Evolutionary conservation across 441 rosid genomes (phyloP).

Genomic region (Brassica hybrid): DNA sequence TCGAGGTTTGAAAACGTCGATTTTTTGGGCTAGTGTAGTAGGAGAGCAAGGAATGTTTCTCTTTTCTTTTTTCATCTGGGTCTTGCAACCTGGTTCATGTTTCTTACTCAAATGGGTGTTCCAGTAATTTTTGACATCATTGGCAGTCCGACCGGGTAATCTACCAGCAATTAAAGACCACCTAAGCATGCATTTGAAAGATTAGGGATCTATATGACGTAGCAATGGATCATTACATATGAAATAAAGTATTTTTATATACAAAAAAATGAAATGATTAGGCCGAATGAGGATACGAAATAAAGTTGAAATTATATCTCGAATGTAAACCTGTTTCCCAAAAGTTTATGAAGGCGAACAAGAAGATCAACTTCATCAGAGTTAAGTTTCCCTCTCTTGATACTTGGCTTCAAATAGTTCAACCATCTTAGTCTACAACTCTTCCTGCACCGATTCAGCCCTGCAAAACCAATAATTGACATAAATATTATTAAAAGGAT

Average conservation of each 20-base stretch:
- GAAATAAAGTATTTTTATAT: background rate
- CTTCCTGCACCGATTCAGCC: slow-evolving; percentile 55
- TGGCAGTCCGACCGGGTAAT: slow-evolving; percentile 61
- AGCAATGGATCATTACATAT: background rate
- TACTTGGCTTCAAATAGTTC: slow-evolving; percentile 52
- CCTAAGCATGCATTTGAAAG: slow-evolving; percentile 25
- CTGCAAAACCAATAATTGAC: slow-evolving; percentile 34
- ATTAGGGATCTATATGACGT: background rate
- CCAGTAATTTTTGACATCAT: slow-evolving; percentile 59
- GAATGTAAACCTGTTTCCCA: slow-evolving; percentile 50
- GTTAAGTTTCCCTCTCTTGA: slow-evolving; percentile 47
- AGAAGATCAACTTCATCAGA: slow-evolving; percentile 57
- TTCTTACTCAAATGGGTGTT: slow-evolving; percentile 47
- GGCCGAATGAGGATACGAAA: background rate
- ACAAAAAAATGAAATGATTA: too few species aligned
- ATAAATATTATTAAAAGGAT: background rate
- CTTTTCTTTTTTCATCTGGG: background rate
- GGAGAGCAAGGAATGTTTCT: background rate
- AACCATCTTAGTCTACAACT: slow-evolving; percentile 65
- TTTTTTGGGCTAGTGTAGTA: slow-evolving; percentile 17
- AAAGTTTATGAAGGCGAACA: slow-evolving; percentile 52
- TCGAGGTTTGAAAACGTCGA: slow-evolving; percentile 42
- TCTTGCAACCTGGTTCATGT: background rate
- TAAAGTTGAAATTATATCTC: background rate
- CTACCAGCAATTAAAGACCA: slow-evolving; percentile 64